A percentile compares a stretch with the other conserved stretches of the same genome.
Conservation (phyloP, 768 basidiomycete species). For the Boletus edulis region DNA sequence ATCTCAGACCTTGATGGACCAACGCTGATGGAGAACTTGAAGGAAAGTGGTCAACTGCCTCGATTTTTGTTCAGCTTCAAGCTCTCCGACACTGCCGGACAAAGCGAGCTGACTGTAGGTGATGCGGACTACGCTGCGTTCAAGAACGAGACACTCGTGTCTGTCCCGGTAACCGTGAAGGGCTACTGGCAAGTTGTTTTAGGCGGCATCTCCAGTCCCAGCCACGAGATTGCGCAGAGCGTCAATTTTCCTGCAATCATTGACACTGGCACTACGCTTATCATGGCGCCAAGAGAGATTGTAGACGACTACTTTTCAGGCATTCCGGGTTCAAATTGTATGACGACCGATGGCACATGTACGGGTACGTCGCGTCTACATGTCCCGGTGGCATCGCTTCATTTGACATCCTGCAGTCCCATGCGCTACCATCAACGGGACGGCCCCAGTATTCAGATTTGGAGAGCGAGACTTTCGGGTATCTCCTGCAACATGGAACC, state of each 20-base stretch:
- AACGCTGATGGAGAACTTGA: conserved; percentile 43
- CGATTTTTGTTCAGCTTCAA: conserved; percentile 41
- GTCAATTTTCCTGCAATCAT: conserved; percentile 23
- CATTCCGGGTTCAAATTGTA: conserved; percentile 22
- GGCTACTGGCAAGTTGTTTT: conserved; percentile 38
- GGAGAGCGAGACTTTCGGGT: conserved; percentile 34
- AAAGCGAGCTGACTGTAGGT: conserved; percentile 19
- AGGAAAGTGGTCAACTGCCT: conserved; percentile 25
- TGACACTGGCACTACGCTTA: conserved; percentile 32
- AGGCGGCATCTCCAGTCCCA: neutral
- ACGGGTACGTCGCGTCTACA: conserved; percentile 20
- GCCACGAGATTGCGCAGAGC: neutral
- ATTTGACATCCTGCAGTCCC: conserved; percentile 10
- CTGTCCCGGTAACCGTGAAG: conserved; percentile 21
- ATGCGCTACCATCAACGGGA: conserved; percentile 15
- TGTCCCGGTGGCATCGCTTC: neutral
- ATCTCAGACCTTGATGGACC: conserved; percentile 32
- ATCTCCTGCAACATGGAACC: conserved; percentile 33
- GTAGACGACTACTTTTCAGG: conserved; percentile 24
- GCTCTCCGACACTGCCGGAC: conserved; percentile 28
- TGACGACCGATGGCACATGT: conserved; percentile 23
- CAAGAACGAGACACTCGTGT: conserved; percentile 43
- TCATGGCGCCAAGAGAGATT: conserved; percentile 12
- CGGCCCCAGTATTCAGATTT: conserved; percentile 31
- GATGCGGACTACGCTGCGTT: conserved; percentile 47